These are phyloP conservation scores for Cinnamomum micranthum DNA, from an alignment of 164 flowering plant genomes.

Conservation along the genomic window DNA sequence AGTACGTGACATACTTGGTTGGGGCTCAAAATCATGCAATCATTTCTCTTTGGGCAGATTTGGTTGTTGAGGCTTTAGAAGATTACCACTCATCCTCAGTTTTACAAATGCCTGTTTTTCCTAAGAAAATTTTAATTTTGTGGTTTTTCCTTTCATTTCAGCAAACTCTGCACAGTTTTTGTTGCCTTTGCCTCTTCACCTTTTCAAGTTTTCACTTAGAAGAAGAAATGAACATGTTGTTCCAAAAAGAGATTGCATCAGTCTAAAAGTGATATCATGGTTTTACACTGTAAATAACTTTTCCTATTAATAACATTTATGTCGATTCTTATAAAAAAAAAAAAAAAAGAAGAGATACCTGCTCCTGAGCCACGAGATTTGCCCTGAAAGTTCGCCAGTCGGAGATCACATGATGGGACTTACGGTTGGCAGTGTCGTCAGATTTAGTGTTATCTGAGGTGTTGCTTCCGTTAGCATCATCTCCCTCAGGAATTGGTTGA, in stretches of 20 bases:
- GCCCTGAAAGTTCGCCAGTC: conserved; percentile 97
- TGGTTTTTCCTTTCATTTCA: neutral
- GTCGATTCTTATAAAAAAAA: neutral
- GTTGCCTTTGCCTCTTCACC: neutral
- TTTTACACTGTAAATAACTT: no score
- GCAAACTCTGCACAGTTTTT: neutral
- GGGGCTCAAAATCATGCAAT: no score
- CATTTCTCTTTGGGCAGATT: no score
- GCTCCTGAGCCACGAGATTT: conserved; percentile 48
- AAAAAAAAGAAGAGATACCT: conserved; percentile 32
- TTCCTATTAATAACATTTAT: neutral
- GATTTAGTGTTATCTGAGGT: conserved; percentile 41
- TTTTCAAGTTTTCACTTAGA: no score
- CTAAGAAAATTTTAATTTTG: neutral
- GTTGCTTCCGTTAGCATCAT: conserved; percentile 16
- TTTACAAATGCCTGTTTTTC: neutral
- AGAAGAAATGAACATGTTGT: no score
- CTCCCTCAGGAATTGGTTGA: conserved; percentile 53
- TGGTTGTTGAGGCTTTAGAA: no score
- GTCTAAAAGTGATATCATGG: no score
- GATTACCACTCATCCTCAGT: neutral
- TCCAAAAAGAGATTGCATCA: no score
- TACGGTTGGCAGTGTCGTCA: conserved; percentile 37
- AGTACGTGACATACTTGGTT: no score
- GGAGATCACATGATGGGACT: conserved; percentile 32